Base-by-base conservation (phyloP, 164 flowering plant species). In the Chimonanthus praecox region DNA sequence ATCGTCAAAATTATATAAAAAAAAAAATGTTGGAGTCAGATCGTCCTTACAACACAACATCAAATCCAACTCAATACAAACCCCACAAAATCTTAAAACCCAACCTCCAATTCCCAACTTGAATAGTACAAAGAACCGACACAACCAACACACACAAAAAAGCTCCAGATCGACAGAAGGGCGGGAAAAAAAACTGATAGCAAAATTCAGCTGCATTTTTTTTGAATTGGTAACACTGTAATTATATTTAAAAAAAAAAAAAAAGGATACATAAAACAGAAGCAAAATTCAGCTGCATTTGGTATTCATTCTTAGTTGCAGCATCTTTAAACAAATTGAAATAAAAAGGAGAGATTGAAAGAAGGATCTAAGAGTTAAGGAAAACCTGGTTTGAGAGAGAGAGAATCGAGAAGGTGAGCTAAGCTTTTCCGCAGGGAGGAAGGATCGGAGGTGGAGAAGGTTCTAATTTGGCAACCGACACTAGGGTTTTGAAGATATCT, bases 321-420 rank as follows among this genome's bases (percentile, higher is more conserved):
- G 58, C 13, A 51, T 51, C 58, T 51, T 51, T 51, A 51, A 51
- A 33, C 33, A 9, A 49, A 5, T 54, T 54, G 5, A 4, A 54
- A 15, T n/a, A 54, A 9, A 54, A n/a, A 54, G 13, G 68, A 10
- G 68, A 43, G 44, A 66, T 20, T 65, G 68, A 5, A 65, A 44
- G 13, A n/a, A 33, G 45, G 13, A 33, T 7, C 9, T 10, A 18
- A 11, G 61, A 49, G 13, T 43, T 45, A 9, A 10, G 3, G 44
- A 4, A 4, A 47, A 77, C 80, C 80, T 73, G 71, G 71, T 33
- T 78, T 73, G 6, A 78, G 74, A 71, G 76, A 33, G 15, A 78
- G 74, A 21, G 73, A 72, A 78, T 72, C 73, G 47, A 78, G 69
- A 49, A 78, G 65, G 21, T 72, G 50, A 63, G 61, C 61, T 4